Evolutionary conservation across 768 basidiomycete genomes (phyloP), one percentile per base, ranked within the genome.

Genomic region (Suillus sp.): DNA sequence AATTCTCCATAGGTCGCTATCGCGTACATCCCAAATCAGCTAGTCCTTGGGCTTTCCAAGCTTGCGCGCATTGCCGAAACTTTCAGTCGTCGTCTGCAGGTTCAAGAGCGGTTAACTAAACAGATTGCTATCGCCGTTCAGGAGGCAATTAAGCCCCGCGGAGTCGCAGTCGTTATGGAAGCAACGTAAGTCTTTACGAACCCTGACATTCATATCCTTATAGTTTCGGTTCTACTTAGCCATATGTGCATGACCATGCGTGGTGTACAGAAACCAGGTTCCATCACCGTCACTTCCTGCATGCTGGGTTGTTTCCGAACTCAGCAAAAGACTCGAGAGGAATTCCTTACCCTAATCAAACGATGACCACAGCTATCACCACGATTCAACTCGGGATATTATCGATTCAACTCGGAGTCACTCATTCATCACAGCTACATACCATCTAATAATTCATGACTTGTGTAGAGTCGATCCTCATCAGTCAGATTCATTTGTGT

Each of bases 201-300:
- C 13, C n/a, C 64, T 59, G n/a, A 51, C 63, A 37, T 42, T 59
- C 60, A 61, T 42, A 62, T 53, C 60, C 69, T 68, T 45, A 60
- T n/a, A 60, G 35, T 43, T 55, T 63, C 61, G 63, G 25, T 42
- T 60, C 63, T 56, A 53, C 40, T 6, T 71, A 96, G 94, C 27
- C 96, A 99, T 78, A 84, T 98, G 76, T 99, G 96, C 74, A 99
- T 99, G 97, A 95, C 96, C 3, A 99, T 99, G 96, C 91, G 97
- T 66, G 97, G 97, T 60, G 97, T 99, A 10, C 97, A 99, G 78
- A 99, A 99, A 78, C 96, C 96, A 2, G 97, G 97, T 30, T 84
- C 96, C 8, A 86, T 92, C 27, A 99, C 97, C 0, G 91, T 95
- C 51, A 99, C 97, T 7, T 95, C 93, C 6, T 96, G 95, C 69